Conservation (phyloP, 2,329 filamentous ascomycete genomes). For the Cercospora zeina region DNA sequence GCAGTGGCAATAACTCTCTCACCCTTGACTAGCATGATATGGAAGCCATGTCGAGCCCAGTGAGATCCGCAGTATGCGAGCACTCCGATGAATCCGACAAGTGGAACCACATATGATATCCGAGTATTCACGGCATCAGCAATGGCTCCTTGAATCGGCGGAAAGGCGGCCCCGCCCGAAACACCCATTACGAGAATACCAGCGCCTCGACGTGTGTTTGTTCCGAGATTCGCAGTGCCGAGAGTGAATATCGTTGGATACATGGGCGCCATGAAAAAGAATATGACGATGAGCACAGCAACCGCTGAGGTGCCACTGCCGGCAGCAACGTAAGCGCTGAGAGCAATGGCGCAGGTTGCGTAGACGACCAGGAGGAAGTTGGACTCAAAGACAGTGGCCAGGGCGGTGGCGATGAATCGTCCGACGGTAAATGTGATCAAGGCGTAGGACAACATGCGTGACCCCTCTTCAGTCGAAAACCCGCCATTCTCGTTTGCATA, state of each 20-base stretch:
- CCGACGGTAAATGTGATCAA: slow-evolving; percentile 45
- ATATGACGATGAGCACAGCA: slow-evolving; percentile 41
- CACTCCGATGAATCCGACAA: slow-evolving; percentile 48
- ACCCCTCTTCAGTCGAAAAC: slow-evolving; percentile 37
- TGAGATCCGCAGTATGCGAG: slow-evolving; percentile 40
- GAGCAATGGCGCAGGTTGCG: slow-evolving; percentile 38
- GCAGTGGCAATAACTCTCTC: slow-evolving; percentile 36
- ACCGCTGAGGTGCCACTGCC: slow-evolving; percentile 39
- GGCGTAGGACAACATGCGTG: slow-evolving; percentile 44
- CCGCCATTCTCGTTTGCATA: slow-evolving; percentile 41
- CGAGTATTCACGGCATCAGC: slow-evolving; percentile 45
- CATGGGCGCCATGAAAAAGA: slow-evolving; percentile 45
- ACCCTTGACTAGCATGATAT: slow-evolving; percentile 40
- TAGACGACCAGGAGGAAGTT: slow-evolving; percentile 44
- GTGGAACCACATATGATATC: slow-evolving; percentile 49
- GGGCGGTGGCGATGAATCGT: slow-evolving; percentile 43
- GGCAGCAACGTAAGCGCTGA: slow-evolving; percentile 41
- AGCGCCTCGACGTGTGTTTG: slow-evolving; percentile 44
- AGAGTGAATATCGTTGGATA: slow-evolving; percentile 46
- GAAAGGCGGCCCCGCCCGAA: slow-evolving; percentile 40
- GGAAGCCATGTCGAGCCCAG: slow-evolving; percentile 40
- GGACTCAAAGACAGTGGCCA: slow-evolving; percentile 41
- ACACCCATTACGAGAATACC: slow-evolving; percentile 47
- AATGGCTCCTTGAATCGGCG: slow-evolving; percentile 43
- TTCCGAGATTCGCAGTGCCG: slow-evolving; percentile 44